These are phyloP conservation scores for Trichoderma semiorbis DNA, from an alignment of 2,329 filamentous ascomycete species.

Conservation along the genomic window DNA sequence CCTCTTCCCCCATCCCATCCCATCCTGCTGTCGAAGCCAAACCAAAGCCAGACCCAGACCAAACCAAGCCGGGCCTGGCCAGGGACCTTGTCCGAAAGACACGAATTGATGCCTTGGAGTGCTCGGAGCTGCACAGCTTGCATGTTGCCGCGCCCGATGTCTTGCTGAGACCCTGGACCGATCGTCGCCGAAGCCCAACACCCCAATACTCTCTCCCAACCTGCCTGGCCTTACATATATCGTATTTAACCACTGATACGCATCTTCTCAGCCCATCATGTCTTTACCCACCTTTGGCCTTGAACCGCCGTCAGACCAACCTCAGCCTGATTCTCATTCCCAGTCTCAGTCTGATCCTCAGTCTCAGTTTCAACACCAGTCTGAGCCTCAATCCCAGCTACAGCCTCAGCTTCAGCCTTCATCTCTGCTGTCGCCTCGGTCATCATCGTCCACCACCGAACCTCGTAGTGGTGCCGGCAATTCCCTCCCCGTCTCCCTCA, in stretches of 20 bases:
- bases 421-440: constrained; percentile 25
- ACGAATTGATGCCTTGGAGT: constrained; percentile 12
- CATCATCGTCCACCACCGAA: constrained; percentile 22
- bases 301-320: neutral
- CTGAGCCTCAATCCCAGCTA: constrained; percentile 1
- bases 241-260: constrained; percentile 15
- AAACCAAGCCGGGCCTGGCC: neutral
- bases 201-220: constrained; percentile 14
- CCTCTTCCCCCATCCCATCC: neutral
- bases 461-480: constrained; percentile 33
- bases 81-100: constrained; percentile 18
- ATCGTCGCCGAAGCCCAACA: constrained; percentile 17
- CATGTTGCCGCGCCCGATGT: constrained; percentile 19
- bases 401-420: constrained; percentile 24
- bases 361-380: constrained; percentile 22
- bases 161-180: constrained; percentile 18
- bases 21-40: neutral
- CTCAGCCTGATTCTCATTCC: constrained; percentile 13
- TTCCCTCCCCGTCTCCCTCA: constrained; percentile 47
- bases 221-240: neutral
- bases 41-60: neutral
- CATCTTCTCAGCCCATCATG: constrained; percentile 13
- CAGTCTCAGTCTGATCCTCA: constrained; percentile 17
- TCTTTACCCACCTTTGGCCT: constrained; percentile 16
- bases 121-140: constrained; percentile 17